A percentile compares a stretch with the other conserved stretches of the same genome.
These are phyloP conservation scores for Apiospora aurea DNA, from an alignment of 2,329 filamentous ascomycete genomes.

Conservation along the genomic window DNA sequence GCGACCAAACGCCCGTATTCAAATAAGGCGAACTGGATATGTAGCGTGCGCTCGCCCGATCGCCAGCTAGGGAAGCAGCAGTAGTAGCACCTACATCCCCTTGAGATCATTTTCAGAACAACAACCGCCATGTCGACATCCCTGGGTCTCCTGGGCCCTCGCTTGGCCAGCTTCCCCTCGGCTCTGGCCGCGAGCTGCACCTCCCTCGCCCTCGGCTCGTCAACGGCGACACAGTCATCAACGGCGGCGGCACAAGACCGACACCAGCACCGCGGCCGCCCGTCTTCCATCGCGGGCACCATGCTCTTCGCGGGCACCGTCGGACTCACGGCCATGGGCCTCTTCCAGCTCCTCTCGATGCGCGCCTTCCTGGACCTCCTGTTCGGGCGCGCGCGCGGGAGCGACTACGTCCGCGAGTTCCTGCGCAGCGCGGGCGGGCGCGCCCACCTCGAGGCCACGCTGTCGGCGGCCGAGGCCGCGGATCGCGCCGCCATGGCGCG, in stretches of 20 bases:
- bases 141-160: neutral
- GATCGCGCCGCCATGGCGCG: neutral
- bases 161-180: neutral
- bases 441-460: neutral
- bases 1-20: neutral
- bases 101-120: neutral
- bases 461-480: neutral
- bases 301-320: constrained; percentile 1
- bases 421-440: neutral
- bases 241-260: neutral
- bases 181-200: neutral
- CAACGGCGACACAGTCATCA: too few relatives aligned
- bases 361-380: neutral
- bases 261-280: neutral
- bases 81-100: neutral
- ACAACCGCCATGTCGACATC: neutral
- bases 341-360: constrained; percentile 5
- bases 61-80: neutral
- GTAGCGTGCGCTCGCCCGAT: neutral
- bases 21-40: neutral
- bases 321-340: neutral
- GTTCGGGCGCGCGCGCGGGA: neutral
- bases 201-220: neutral
- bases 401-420: neutral
- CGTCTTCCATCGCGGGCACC: neutral